Evolutionary conservation across 768 basidiomycete species (phyloP), one percentile per base, ranked within the genome.

Genomic region (Amanita brunnescens): DNA sequence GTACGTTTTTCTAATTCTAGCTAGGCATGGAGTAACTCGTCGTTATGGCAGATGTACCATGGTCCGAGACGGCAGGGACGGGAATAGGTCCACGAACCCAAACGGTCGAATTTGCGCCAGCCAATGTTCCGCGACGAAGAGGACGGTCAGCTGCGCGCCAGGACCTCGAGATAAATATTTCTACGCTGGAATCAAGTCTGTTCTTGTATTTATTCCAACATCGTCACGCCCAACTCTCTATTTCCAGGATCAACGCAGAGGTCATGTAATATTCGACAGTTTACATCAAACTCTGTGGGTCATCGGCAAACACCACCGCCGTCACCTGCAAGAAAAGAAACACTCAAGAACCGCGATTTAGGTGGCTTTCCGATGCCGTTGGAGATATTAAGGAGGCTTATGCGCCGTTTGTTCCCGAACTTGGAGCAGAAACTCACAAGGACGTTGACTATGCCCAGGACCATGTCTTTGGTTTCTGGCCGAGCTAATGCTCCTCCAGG

Each of bases 311-410:
- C 18, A 23, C 18, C 45, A 37, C 21, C 14, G 14, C 3, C 5
- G n/a, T 38, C 35, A 13, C 23, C 49, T 42, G 23, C 61, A 50
- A 42, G 57, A 59, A 30, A 57, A 60, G 14, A 29, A 4, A 21
- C 24, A 6, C 16, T 35, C 33, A 76, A 70, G 57, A 67, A 78
- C 53, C 70, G 70, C 37, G 79, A 70, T 14, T 81, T 85, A 49
- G 87, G 87, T 24, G 86, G 86, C 1, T 89, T 88, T 62, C 86
- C 87, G 1, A 83, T 83, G 73, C 85, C 84, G 0, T 74, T 73
- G 60, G 64, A 76, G 49, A 67, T 88, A 24, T 51, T 83, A 10
- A 75, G 69, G 2, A 64, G 60, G 8, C 53, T 85, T 1, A 66
- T 91, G 24, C 55, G 67, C 8, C 69, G 69, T 21, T 63, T 84